Base-by-base conservation (phyloP, 2,329 filamentous ascomycete genomes). In the Calycina marina region DNA sequence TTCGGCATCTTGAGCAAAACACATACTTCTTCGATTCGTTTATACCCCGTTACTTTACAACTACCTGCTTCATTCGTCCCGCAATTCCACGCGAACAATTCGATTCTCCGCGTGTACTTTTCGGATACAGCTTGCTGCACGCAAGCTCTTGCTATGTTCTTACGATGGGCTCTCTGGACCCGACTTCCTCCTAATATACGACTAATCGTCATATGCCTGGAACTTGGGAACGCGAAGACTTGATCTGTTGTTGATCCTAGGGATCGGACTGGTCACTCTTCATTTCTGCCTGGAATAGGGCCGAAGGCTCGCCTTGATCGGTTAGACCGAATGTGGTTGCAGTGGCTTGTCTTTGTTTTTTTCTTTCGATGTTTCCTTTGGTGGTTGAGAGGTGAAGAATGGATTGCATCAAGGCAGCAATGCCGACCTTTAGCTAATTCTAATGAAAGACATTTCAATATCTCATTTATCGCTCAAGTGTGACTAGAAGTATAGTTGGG, bases 41-140 rank as follows among this genome's bases (percentile, higher is more conserved):
- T 32, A 46, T 46, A 44, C 43, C 41, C 43, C 38, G 35, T 46
- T 40, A 30, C 20, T 9, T 9, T n/a, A 22, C 8, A 22, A 8
- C 8, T 9, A 22, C 20, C n/a, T 22, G 20, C 8, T n/a, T 9
- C n/a, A 22, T 22, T 22, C n/a, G 8, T 42, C 42, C 13, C 14
- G 29, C 24, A 36, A 34, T 28, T 36, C 36, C 28, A 5, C 28
- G 18, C 34, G 27, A 32, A 14, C 14, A n/a, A n/a, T 43, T 14
- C 14, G 29, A 20, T 38, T 36, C 30, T 36, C 36, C 28, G 5
- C 28, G 18, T 37, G 27, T 34, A 14, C 14, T 35, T 25, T 18
- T 16, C 32, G 25, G 18, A 25, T 22, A n/a, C 20, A 22, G 8
- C n/a, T n/a, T n/a, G 8, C 20, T 22, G 20, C 20, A 22, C 2